A percentile compares a stretch with the other conserved stretches of the same genome.
These are phyloP conservation scores for Narthecium ossifragum DNA, from an alignment of 106 monocot genomes.

Conservation along the genomic window DNA sequence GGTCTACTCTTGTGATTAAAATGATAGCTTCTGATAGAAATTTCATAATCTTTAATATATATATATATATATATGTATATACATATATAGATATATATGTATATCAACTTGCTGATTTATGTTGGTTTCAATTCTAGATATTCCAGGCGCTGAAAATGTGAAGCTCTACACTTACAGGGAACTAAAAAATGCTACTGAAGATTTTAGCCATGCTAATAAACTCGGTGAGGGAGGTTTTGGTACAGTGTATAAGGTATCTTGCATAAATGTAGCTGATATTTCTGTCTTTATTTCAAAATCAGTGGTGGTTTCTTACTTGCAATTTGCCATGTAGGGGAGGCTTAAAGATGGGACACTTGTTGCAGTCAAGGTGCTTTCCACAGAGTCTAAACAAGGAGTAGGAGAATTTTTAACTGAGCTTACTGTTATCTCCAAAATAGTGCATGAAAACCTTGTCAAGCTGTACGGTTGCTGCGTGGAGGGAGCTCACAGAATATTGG, in stretches of 20 bases:
- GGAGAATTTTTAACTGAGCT: conserved; percentile 68
- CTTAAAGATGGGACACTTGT: conserved; percentile 58
- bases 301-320: neutral
- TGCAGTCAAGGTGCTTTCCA: conserved; percentile 66
- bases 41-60: too few species aligned
- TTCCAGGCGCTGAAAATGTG: conserved; percentile 27
- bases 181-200: conserved; percentile 41
- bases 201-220: conserved; percentile 50
- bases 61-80: too few species aligned
- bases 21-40: too few species aligned
- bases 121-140: conserved; percentile 11
- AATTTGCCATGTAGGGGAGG: conserved; percentile 35
- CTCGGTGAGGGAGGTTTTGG: conserved; percentile 78
- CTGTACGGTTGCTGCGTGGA: conserved; percentile 66
- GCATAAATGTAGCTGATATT: neutral
- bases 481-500: conserved; percentile 44
- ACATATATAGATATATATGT: too few species aligned
- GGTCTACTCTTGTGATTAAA: too few species aligned
- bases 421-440: conserved; percentile 42
- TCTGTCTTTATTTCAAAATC: neutral
- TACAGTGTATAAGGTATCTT: conserved; percentile 53
- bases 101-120: too few species aligned
- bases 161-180: conserved; percentile 47
- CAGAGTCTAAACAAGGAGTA: conserved; percentile 58
- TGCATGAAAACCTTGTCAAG: conserved; percentile 68